Evolutionary conservation across 768 basidiomycete species (phyloP).

Genomic region (Boletus rubropictus): DNA sequence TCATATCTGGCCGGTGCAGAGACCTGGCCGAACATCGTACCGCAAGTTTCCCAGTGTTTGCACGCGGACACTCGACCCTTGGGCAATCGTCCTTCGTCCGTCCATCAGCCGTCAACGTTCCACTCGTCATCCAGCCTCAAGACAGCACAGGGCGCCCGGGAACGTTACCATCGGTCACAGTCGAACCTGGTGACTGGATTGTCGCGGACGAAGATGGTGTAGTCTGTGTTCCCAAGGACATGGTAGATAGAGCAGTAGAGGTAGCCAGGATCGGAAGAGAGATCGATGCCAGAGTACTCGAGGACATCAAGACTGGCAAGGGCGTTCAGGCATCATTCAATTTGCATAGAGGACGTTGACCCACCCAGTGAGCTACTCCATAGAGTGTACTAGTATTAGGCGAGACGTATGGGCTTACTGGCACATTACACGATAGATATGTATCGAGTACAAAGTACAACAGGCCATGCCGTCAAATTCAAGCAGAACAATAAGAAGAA

Average conservation of each 20-base stretch:
- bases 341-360: constrained; percentile 54
- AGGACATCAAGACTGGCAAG: constrained; percentile 69
- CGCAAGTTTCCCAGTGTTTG: constrained; percentile 73
- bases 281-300: constrained; percentile 66
- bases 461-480: constrained; percentile 12
- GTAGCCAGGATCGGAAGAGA: constrained; percentile 53
- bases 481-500: constrained; percentile 18
- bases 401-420: not conserved
- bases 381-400: not conserved
- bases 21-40: constrained; percentile 75
- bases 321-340: constrained; percentile 77
- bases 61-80: constrained; percentile 74
- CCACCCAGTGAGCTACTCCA: not conserved
- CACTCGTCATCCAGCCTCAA: constrained; percentile 42
- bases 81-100: constrained; percentile 84
- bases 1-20: constrained; percentile 81
- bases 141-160: constrained; percentile 30
- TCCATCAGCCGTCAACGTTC: constrained; percentile 67
- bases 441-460: constrained; percentile 20
- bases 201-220: constrained; percentile 89
- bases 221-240: constrained; percentile 62
- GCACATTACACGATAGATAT: constrained; percentile 17
- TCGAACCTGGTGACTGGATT: constrained; percentile 76
- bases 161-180: constrained; percentile 47
- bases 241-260: constrained; percentile 51